Evolutionary conservation across 768 basidiomycete genomes (phyloP), one percentile per base, ranked within the genome.

Genomic region (Rhodocollybia butyracea): DNA sequence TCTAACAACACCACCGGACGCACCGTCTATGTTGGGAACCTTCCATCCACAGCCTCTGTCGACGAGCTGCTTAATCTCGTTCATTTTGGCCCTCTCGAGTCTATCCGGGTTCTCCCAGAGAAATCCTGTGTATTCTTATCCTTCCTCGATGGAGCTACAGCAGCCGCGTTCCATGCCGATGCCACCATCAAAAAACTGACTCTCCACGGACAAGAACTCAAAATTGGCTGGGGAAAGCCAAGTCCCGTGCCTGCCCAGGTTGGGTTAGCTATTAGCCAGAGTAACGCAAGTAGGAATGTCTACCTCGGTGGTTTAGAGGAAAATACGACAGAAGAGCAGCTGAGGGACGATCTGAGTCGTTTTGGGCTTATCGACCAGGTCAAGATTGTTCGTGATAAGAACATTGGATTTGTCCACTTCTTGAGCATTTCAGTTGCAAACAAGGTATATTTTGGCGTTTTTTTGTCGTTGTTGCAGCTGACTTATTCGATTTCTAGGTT

Each of bases 341-440:
- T 99, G 30, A 75, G 96, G 31, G 94, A 98, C 59, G 94, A 98
- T 66, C 76, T 98, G 22, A 87, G 88, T 64, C 81, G 89, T 40
- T 99, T 96, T 65, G 97, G 97, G 21, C 77, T 96, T 27, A 98
- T 99, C 64, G 97, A 99, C 72, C 96, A 98, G 69, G 95, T 99
- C 68, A 99, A 99, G 82, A 98, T 99, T 66, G 97, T 98, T 50
- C 76, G 96, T 58, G 97, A 99, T 76, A 98, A 98, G 81, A 97
- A 97, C 66, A 98, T 98, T 56, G 97, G 95, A 2, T 99, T 99
- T 68, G 94, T 99, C 19, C 97, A 99, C 72, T 98, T 98, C 77
- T 76, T 99, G 65, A 93, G 90, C 69, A 97, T 99, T 68, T 82
- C 89, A 21, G 84, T 91, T 39, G 97, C 97, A 15, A 95, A 90